A percentile compares a stretch with the other conserved stretches of the same genome.
These are phyloP conservation scores for Phaeotremella fagi DNA, from an alignment of 768 basidiomycete genomes.

Conservation along the genomic window DNA sequence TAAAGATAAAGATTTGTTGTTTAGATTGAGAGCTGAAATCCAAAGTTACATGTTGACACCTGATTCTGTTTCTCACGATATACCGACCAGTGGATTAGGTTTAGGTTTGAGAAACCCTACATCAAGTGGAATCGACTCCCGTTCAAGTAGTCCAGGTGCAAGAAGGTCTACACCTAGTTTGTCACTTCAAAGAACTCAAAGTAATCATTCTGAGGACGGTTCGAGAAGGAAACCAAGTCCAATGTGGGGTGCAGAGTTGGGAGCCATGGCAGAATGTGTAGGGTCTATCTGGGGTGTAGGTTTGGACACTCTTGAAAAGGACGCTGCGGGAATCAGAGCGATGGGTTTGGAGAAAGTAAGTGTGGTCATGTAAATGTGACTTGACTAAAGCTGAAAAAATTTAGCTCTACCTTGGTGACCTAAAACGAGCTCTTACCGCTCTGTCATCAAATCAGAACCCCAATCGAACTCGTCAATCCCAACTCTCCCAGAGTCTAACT, in stretches of 20 bases:
- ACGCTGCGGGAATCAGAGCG: slow-evolving; percentile 31
- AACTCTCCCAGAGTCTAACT: slow-evolving; percentile 17
- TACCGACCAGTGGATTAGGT: slow-evolving; percentile 2
- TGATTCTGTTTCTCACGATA: slow-evolving; percentile 11
- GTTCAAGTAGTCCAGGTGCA: not conserved
- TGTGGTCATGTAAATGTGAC: slow-evolving; percentile 1
- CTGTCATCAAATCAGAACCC: slow-evolving; percentile 15
- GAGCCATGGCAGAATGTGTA: slow-evolving; percentile 26
- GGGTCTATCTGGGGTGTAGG: slow-evolving; percentile 27
- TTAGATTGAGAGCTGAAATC: slow-evolving; percentile 35
- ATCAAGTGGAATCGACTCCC: not conserved
- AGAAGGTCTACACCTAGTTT: not conserved
- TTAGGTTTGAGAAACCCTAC: slow-evolving; percentile 8
- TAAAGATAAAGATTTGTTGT: slow-evolving; percentile 37
- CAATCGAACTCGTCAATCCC: slow-evolving; percentile 20
- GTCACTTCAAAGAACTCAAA: not conserved
- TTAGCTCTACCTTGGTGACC: slow-evolving; percentile 37
- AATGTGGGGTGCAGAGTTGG: slow-evolving; percentile 19
- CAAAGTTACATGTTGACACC: slow-evolving; percentile 32
- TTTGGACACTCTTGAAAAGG: slow-evolving; percentile 22
- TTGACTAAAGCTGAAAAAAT: too few relatives aligned
- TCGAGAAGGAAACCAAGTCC: slow-evolving; percentile 30
- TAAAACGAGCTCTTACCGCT: slow-evolving; percentile 29
- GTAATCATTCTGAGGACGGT: slow-evolving; percentile 5
- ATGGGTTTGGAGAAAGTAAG: slow-evolving; percentile 36